Evolutionary conservation across 2,329 filamentous ascomycete genomes (phyloP), one percentile per base, ranked within the genome.

Genomic region (Sclerotinia borealis): DNA sequence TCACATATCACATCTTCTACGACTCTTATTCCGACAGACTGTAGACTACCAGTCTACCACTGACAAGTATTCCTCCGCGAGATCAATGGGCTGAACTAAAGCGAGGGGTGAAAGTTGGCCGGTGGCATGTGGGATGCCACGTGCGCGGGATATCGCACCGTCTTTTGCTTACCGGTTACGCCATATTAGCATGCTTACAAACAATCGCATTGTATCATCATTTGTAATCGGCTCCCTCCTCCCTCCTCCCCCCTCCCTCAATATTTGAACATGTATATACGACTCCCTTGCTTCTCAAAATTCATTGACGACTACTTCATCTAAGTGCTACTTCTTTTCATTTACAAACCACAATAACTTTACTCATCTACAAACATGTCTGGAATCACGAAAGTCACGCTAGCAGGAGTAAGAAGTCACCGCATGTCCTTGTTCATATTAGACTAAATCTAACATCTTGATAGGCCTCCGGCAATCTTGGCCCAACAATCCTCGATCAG

Each of bases 381-480:
- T 55, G 64, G 56, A 63, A 68, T 69, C 31, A 68, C 66, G 45
- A 65, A 65, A 59, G 67, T 70, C 49, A 66, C 67, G 34, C 41
- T 70, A 34, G 63, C 65, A 13, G 68, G 69, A 31, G 69, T 68
- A 69, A 65, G 65, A 54, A 51, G 43, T 39, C 62, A 15, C 9
- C n/a, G 8, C 7, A 31, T 31, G 7, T 11, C 36, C 25, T 60
- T 36, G 1, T 29, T 31, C 11, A 48, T n/a, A 2, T 3, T 22
- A n/a, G 2, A n/a, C 31, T 31, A 9, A 41, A 4, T 11, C 19
- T 54, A 66, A 54, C 39, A 55, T 29, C 22, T 63, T 11, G 41
- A 41, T 39, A 70, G 69, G 70, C 67, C 47, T 66, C 66, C 39
- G 68, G 70, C n/a, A 66, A 52, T 37, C 65, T 72, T 43, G 70